These are phyloP conservation scores for Thielaviopsis musarum DNA, from an alignment of 2,329 filamentous ascomycete species.

Conservation along the genomic window DNA sequence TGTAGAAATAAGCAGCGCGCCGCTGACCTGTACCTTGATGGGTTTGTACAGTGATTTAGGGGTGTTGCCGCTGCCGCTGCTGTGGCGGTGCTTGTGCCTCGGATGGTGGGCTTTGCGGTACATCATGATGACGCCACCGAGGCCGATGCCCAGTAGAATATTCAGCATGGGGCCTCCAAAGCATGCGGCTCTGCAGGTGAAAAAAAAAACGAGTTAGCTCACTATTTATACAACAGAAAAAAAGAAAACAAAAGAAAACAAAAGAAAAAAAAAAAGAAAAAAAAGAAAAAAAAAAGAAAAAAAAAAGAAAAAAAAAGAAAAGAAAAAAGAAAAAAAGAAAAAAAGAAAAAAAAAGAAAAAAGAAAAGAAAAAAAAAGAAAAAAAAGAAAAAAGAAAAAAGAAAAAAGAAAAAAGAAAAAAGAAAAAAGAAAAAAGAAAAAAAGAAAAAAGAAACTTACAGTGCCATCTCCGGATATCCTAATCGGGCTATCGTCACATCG, in stretches of 20 bases:
- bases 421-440: neutral
- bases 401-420: neutral
- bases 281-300: neutral
- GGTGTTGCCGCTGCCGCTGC: constrained; percentile 47
- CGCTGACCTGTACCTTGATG: constrained; percentile 71
- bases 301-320: neutral
- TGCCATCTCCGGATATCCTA: constrained; percentile 96
- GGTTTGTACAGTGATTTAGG: constrained; percentile 51
- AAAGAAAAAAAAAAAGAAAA: neutral
- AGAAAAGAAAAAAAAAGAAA: constrained; percentile 13
- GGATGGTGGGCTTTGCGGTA: constrained; percentile 46
- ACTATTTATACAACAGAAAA: neutral
- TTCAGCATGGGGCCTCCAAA: constrained; percentile 99
- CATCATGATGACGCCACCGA: constrained; percentile 79
- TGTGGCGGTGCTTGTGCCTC: neutral
- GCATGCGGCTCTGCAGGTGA: constrained; percentile 51
- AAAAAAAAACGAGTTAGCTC: neutral
- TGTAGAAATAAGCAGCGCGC: constrained; percentile 70
- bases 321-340: constrained; percentile 13
- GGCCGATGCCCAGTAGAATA: constrained; percentile 84
- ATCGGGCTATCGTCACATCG: constrained; percentile 79
- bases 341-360: neutral
- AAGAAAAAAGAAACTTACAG: constrained; percentile 28
- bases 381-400: neutral
- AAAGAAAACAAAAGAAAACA: neutral